These are phyloP conservation scores for Coniochaeta pulveracea DNA, from an alignment of 2,329 filamentous ascomycete genomes.

Conservation along the genomic window DNA sequence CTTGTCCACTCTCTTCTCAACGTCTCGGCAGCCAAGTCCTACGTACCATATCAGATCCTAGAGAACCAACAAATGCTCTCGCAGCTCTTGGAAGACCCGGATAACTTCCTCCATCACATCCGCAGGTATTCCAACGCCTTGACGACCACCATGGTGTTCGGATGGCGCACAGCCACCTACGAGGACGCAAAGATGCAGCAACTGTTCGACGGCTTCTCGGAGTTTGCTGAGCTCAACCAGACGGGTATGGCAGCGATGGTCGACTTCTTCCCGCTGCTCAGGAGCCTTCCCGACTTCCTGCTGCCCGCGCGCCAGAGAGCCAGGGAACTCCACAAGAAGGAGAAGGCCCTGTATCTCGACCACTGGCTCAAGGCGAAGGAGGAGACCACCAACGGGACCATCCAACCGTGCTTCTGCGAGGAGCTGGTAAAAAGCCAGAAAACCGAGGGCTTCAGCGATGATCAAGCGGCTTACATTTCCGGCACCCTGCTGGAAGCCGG, in stretches of 20 bases:
- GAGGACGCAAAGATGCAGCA: conserved; percentile 30
- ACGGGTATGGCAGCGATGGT: conserved; percentile 28
- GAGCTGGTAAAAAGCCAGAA: conserved; percentile 12
- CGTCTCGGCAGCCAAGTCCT: conserved; percentile 29
- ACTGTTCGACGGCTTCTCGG: conserved; percentile 26
- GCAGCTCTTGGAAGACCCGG: conserved; percentile 31
- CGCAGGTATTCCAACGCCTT: conserved; percentile 36
- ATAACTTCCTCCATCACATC: conserved; percentile 30
- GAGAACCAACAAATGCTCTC: conserved; percentile 43
- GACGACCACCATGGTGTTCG: conserved; percentile 38
- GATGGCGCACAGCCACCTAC: conserved; percentile 28
- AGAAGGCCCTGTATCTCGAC: conserved; percentile 27
- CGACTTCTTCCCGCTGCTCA: conserved; percentile 33
- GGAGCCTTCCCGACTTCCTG: conserved; percentile 29
- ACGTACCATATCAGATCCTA: conserved; percentile 43
- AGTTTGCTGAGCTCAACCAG: conserved; percentile 28
- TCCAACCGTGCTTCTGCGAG: conserved; percentile 14
- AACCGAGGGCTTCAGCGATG: conserved; percentile 16
- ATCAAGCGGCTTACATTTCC: conserved; percentile 20
- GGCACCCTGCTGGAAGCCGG: conserved; percentile 26
- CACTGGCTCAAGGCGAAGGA: conserved; percentile 29
- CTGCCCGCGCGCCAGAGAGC: conserved; percentile 25
- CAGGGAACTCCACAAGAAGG: conserved; percentile 27
- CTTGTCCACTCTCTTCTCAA: conserved; percentile 32
- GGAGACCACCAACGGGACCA: conserved; percentile 13